These are phyloP conservation scores for Ephemerocybe angulata DNA, from an alignment of 768 basidiomycete genomes.

Conservation along the genomic window DNA sequence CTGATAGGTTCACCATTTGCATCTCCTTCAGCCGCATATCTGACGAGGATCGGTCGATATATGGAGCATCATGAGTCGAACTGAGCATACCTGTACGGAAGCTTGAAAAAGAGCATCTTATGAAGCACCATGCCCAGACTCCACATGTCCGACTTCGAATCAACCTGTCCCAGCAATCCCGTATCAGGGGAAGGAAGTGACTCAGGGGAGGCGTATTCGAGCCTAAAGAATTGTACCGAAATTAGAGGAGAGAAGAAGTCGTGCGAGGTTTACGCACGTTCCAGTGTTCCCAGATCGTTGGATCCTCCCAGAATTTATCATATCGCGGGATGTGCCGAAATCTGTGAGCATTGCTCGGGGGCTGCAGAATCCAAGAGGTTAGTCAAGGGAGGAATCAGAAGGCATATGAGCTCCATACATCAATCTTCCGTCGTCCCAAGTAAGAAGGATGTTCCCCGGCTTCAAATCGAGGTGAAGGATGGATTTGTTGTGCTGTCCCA, in stretches of 20 bases:
- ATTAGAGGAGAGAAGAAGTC: neutral
- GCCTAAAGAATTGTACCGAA: slow-evolving; percentile 31
- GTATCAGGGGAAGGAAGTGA: slow-evolving; percentile 67
- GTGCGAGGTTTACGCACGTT: slow-evolving; percentile 53
- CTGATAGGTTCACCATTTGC: slow-evolving; percentile 39
- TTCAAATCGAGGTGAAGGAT: slow-evolving; percentile 94
- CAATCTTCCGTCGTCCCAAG: slow-evolving; percentile 82
- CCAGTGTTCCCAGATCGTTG: slow-evolving; percentile 89
- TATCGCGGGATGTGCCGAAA: slow-evolving; percentile 92
- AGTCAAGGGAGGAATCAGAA: neutral
- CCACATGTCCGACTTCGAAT: slow-evolving; percentile 96
- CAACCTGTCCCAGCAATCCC: slow-evolving; percentile 64
- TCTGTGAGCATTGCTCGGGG: slow-evolving; percentile 94
- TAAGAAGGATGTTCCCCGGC: slow-evolving; percentile 88
- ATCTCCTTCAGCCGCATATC: slow-evolving; percentile 61
- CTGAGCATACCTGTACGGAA: slow-evolving; percentile 72
- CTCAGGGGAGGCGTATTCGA: slow-evolving; percentile 90
- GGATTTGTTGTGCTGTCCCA: slow-evolving; percentile 65
- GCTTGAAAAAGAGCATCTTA: slow-evolving; percentile 85
- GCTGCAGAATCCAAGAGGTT: slow-evolving; percentile 33
- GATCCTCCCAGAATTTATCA: slow-evolving; percentile 62
- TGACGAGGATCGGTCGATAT: slow-evolving; percentile 18
- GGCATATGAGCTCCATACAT: slow-evolving; percentile 49
- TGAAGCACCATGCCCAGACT: slow-evolving; percentile 94
- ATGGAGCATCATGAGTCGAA: too few species aligned